Evolutionary conservation across 257 asterid genomes (phyloP).

Genomic region (Striga asiatica): DNA sequence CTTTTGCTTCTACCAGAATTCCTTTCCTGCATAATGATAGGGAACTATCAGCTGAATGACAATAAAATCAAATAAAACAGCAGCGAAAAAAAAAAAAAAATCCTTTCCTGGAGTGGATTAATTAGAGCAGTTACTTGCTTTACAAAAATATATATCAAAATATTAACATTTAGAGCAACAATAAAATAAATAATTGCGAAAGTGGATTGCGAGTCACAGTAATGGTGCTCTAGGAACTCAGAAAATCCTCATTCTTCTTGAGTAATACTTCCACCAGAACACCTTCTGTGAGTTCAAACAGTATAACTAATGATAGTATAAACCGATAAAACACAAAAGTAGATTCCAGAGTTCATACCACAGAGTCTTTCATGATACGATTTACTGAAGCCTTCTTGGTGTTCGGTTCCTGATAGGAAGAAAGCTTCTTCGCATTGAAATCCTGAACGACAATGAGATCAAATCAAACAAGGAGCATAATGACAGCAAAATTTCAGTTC

Average conservation of each 20-base stretch:
- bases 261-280: neutral
- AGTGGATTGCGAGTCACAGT: constrained; percentile 10
- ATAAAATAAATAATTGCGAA: neutral
- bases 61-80: constrained; percentile 14
- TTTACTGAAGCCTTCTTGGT: neutral
- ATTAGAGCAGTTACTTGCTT: neutral
- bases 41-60: constrained; percentile 11
- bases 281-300: constrained; percentile 4
- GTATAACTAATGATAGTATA: neutral
- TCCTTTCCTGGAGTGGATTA: constrained; percentile 9
- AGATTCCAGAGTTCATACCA: constrained; percentile 4
- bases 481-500: neutral
- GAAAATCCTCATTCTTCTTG: constrained; percentile 12
- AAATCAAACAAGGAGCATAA: neutral
- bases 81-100: neutral
- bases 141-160: neutral
- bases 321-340: constrained; percentile 3
- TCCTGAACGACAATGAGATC: neutral
- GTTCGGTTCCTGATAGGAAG: neutral
- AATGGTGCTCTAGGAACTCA: constrained; percentile 10
- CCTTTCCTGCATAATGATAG: constrained; percentile 19
- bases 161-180: too few species aligned
- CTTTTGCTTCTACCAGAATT: constrained; percentile 20
- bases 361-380: neutral
- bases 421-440: neutral